Evolutionary conservation across 2,329 filamentous ascomycete species (phyloP), one percentile per base, ranked within the genome.

Genomic region (Cladosporium sp.): DNA sequence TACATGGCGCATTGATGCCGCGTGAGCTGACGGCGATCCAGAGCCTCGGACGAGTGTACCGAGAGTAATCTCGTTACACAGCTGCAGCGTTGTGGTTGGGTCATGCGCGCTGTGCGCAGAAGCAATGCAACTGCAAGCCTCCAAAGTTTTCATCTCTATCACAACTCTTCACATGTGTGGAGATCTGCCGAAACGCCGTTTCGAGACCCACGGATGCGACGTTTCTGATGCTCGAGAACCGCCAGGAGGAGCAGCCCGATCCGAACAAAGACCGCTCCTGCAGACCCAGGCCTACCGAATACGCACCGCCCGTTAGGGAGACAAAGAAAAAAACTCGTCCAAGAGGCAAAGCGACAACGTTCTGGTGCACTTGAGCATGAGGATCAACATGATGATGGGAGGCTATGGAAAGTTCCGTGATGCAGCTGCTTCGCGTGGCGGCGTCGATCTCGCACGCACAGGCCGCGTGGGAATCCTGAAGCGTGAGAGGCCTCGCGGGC

Each of bases 351-450:
- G 13, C 15, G 20, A 7, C 37, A 53, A 44, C 37, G 24, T 37
- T 24, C 36, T 42, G 50, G 50, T 42, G 39, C 8, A 20, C 44
- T 55, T 44, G 47, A 55, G 40, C 51, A 55, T 45, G 37, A 42
- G 15, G 51, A 55, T 55, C 51, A 53, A 19, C 50, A 36, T 24
- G 17, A 19, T 42, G 10, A 15, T 24, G 20, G 22, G 17, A n/a
- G 19, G 39, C 39, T 17, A 44, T 54, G 51, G 51, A 36, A 55
- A 55, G 28, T 55, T 55, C 51, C 51, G 51, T 47, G 15, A 20
- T 20, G 25, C 40, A 35, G 42, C 15, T 10, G 19, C 36, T 28
- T 55, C 51, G 51, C 51, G 51, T 55, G 51, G 51, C 39, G 51
- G 51, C 40, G 51, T 32, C 39, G 51, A 55, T 55, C 51, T 34